A percentile compares a stretch with the other conserved stretches of the same genome.
These are phyloP conservation scores for Trebouxiophyceae sp. DNA, from an alignment of 163 green algal species.

Conservation along the genomic window DNA sequence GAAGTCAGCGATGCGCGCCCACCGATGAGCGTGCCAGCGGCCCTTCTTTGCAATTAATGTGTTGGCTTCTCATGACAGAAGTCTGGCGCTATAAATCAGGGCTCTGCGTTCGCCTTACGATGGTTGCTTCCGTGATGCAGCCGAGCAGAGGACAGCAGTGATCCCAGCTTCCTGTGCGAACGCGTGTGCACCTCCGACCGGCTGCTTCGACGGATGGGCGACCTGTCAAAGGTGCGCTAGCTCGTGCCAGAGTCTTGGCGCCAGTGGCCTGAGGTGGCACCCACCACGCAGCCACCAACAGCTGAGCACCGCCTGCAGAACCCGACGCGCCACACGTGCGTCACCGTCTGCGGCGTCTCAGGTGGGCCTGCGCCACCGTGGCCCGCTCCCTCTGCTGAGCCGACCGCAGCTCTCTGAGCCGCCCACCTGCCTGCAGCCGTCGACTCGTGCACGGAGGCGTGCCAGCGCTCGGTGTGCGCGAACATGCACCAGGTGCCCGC, in stretches of 20 bases:
- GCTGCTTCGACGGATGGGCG: slow-evolving; percentile 74
- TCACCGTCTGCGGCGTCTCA: slow-evolving; percentile 85
- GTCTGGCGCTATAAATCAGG: neutral
- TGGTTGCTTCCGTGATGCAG: neutral
- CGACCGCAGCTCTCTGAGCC: neutral
- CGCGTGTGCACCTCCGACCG: slow-evolving; percentile 84
- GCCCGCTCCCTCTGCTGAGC: neutral
- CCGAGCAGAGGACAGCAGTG: slow-evolving; percentile 20
- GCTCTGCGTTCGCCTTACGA: neutral
- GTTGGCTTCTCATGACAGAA: neutral
- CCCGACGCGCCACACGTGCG: slow-evolving; percentile 71
- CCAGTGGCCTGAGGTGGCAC: neutral
- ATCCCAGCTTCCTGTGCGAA: slow-evolving; percentile 84
- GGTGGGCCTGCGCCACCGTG: slow-evolving; percentile 13
- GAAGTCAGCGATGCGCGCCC: neutral
- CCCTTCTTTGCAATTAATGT: neutral
- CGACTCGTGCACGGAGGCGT: slow-evolving; percentile 87
- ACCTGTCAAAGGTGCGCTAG: slow-evolving; percentile 64
- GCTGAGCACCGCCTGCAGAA: slow-evolving; percentile 43
- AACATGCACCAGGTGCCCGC: slow-evolving; percentile 85
- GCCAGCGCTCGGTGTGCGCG: slow-evolving; percentile 72
- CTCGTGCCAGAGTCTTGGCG: neutral
- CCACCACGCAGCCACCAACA: neutral
- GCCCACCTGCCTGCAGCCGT: slow-evolving; percentile 2
- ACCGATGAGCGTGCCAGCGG: neutral